phyloP scores from a whole-genome alignment of 2,329 filamentous ascomycete genomes.

The Golovinomyces cichoracearum region DNA sequence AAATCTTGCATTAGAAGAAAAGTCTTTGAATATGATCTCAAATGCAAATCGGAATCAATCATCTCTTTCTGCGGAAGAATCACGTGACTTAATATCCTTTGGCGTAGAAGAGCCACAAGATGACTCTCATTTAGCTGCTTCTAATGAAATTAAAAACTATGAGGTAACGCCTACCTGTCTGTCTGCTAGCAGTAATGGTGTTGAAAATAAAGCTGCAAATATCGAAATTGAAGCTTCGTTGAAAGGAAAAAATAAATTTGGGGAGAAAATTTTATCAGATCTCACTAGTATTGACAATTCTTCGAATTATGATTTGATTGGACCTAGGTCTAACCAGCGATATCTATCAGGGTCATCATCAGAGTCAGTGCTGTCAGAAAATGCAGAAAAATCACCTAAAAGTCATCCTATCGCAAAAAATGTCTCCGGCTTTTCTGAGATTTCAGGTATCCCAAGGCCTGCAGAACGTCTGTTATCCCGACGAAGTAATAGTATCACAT shows the following conservation, averaged over 20 bases:
- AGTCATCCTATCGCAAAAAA: constrained; percentile 5
- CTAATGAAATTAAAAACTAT: background rate
- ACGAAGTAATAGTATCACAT: constrained; percentile 8
- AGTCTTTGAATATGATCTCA: constrained; percentile 16
- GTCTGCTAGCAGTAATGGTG: constrained; percentile 4
- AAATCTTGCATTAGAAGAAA: constrained; percentile 22
- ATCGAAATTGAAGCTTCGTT: constrained; percentile 28
- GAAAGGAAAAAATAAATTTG: constrained; percentile 1
- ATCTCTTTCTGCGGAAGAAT: constrained; percentile 31
- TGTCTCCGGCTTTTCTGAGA: constrained; percentile 5
- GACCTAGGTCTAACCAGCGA: constrained; percentile 1
- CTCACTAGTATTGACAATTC: constrained; percentile 3
- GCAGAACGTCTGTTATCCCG: constrained; percentile 10
- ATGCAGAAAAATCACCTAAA: constrained; percentile 12
- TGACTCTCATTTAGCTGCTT: background rate
- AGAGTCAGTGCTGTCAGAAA: constrained; percentile 12
- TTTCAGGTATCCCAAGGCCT: constrained; percentile 14
- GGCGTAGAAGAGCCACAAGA: constrained; percentile 30
- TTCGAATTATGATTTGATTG: constrained; percentile 2
- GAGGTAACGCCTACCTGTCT: background rate
- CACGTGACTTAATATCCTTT: constrained; percentile 35
- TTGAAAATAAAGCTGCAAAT: constrained; percentile 26
- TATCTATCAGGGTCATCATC: constrained; percentile 3
- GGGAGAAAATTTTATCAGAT: constrained; percentile 3
- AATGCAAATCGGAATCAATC: constrained; percentile 9